Conservation (phyloP, 2,329 filamentous ascomycete genomes). For the Teratosphaeriaceae sp. region DNA sequence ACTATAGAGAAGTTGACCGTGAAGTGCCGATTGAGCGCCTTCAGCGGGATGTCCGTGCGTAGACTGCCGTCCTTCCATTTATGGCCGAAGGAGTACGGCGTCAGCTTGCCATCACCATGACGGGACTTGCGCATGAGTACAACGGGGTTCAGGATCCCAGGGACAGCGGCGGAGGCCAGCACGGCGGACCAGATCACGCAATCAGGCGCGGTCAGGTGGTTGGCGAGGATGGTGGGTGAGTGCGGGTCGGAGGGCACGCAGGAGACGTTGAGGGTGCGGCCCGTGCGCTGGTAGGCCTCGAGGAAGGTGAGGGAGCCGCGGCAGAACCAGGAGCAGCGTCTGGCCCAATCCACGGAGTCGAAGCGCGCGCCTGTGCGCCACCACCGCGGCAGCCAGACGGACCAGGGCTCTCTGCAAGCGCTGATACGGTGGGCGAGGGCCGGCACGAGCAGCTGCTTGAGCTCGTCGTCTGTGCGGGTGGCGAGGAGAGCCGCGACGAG, state of each 20-base stretch:
- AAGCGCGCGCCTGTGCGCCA: slow-evolving; percentile 90
- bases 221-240: slow-evolving; percentile 84
- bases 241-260: slow-evolving; percentile 96
- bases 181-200: slow-evolving; percentile 99
- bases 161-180: slow-evolving; percentile 88
- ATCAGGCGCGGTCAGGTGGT: slow-evolving; percentile 90
- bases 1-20: slow-evolving; percentile 98
- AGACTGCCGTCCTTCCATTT: slow-evolving; percentile 99
- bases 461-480: slow-evolving; percentile 85
- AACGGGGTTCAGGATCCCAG: slow-evolving; percentile 90
- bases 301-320: slow-evolving; percentile 87
- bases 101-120: slow-evolving; percentile 70
- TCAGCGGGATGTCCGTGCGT: slow-evolving; percentile 90
- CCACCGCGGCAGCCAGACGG: slow-evolving; percentile 75
- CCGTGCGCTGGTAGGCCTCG: slow-evolving; percentile 90
- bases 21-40: slow-evolving; percentile 90
- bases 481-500: slow-evolving; percentile 80
- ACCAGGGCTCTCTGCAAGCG: slow-evolving; percentile 72
- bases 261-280: slow-evolving; percentile 88
- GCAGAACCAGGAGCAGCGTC: slow-evolving; percentile 80
- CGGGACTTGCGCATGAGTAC: slow-evolving; percentile 83
- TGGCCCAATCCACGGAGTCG: slow-evolving; percentile 87
- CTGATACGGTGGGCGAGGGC: slow-evolving; percentile 79
- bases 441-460: slow-evolving; percentile 77
- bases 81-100: slow-evolving; percentile 92